Evolutionary conservation across 116 monocot genomes (phyloP), one percentile per base, ranked within the genome.

Genomic region (Dioscorea cayenensis): DNA sequence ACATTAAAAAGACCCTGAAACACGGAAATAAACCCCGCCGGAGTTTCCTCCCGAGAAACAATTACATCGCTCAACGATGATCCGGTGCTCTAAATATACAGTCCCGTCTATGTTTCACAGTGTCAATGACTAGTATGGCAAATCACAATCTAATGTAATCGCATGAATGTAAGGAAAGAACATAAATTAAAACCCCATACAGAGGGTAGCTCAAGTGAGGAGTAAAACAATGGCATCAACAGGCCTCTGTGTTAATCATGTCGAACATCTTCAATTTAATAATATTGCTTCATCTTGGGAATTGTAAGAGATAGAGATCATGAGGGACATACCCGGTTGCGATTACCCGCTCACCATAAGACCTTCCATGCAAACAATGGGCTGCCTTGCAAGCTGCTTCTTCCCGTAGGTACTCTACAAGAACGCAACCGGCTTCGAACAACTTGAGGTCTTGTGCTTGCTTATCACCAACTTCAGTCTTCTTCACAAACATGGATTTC

Each of bases 371-470:
- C 77, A 99, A 79, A 75, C 73, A 83, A 72, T 85, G 94, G 62
- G 89, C 94, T 6, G 99, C 94, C 63, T 61, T 71, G 60, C 82
- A 84, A 38, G 89, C 66, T 5, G 89, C 85, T 69, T 99, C 94
- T 72, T 78, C 68, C 63, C 99, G 85, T 67, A 80, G 20, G 78
- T 94, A 99, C 73, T 99, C 94, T 21, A 99, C 91, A 62, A 99
- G 75, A 63, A 94, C 67, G 65, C 75, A 78, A 21, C 89, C 91
- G 14, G 83, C 74, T 72, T 84, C 89, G 63, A 94, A 82, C 17
- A 67, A 14, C 63, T 72, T 66, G 13, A 49, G 12, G 28, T 69
- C 61, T 13, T 14, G 12, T 63, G 51, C 22, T 37, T 64, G 67
- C 68, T 48, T 23, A 32, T 60, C 64, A 12, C 51, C 66, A 23